Conservation (phyloP, 2,329 filamentous ascomycete genomes). For the Fusarium marasasianum region DNA sequence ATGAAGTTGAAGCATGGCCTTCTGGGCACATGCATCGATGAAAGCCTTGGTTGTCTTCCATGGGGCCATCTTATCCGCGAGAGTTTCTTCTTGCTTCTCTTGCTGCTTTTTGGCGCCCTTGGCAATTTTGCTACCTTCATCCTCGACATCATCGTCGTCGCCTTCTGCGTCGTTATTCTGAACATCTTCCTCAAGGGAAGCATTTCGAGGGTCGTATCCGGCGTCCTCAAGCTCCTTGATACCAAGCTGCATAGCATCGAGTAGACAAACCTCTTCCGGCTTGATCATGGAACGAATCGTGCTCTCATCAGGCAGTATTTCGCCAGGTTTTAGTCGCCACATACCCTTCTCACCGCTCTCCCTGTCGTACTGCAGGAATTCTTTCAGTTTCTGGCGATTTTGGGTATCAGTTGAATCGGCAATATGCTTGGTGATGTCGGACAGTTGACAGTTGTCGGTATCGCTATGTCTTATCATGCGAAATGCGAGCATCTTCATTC, state of each 20-base stretch:
- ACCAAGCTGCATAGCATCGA: conserved; percentile 97
- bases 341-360: conserved; percentile 74
- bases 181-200: conserved; percentile 70
- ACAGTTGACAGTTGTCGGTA: conserved; percentile 74
- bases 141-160: conserved; percentile 59
- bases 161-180: conserved; percentile 72
- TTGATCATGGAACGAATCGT: conserved; percentile 88
- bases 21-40: conserved; percentile 89
- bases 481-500: conserved; percentile 95
- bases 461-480: conserved; percentile 83
- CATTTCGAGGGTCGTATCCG: conserved; percentile 77
- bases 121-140: conserved; percentile 52
- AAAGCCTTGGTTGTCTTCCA: conserved; percentile 99
- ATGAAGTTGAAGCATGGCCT: conserved; percentile 95
- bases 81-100: conserved; percentile 71
- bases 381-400: conserved; percentile 95
- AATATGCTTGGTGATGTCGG: conserved; percentile 91
- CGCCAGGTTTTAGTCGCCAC: conserved; percentile 80
- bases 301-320: conserved; percentile 81
- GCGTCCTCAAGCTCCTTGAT: conserved; percentile 91
- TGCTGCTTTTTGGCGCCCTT: conserved; percentile 55
- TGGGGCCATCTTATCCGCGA: conserved; percentile 89
- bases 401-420: conserved; percentile 94
- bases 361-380: conserved; percentile 92
- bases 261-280: conserved; percentile 91